Base-by-base conservation (phyloP, 768 basidiomycete species). In the Termitomyces sp. region DNA sequence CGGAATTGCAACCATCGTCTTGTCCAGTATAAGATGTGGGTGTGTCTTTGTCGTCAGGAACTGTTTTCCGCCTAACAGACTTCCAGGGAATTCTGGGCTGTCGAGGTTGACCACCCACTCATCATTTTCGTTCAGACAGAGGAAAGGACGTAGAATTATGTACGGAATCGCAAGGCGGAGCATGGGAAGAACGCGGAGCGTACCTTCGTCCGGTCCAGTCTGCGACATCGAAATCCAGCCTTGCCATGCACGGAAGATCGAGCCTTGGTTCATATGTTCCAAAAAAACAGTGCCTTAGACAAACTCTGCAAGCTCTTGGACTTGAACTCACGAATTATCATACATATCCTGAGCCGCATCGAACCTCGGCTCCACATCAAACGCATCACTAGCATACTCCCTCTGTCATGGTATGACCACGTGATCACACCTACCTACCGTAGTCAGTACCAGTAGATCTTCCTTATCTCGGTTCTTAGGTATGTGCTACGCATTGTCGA, bases 81-180 rank as follows among this genome's bases (percentile, higher is more conserved):
- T 78, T 0, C 85, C 85, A 0, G 84, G 83, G 64, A 88, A 88
- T 0, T 69, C 63, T 12, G 81, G 67, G 1, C 73, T 74, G 12
- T 82, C 79, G 3, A 82, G 62, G 67, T 88, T 84, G 9, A 81
- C 65, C 18, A 69, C 68, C 87, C 87, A 88, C 55, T 87, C 79
- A 18, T 77, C 74, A 4, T 71, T 71, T 20, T 64, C 55, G 14
- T 64, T 61, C 5, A 75, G 78, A 50, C 73, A 75, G 78, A 90
- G 89, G 72, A 89, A 86, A 0, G 87, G 87, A 9, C 88, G 80
- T 0, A 89, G 75, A 20, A 88, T 73, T 56, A 82, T 71, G 60
- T 90, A 89, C 0, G 87, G 80, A 0, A 83, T 79, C 7, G 83
- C 71, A 20, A 85, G 75, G 0, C 71, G 70, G 46, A 88, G 70